A percentile compares a stretch with the other conserved stretches of the same genome.
These are phyloP conservation scores for Asterochloris erici DNA, from an alignment of 139 green algal species.

Conservation along the genomic window DNA sequence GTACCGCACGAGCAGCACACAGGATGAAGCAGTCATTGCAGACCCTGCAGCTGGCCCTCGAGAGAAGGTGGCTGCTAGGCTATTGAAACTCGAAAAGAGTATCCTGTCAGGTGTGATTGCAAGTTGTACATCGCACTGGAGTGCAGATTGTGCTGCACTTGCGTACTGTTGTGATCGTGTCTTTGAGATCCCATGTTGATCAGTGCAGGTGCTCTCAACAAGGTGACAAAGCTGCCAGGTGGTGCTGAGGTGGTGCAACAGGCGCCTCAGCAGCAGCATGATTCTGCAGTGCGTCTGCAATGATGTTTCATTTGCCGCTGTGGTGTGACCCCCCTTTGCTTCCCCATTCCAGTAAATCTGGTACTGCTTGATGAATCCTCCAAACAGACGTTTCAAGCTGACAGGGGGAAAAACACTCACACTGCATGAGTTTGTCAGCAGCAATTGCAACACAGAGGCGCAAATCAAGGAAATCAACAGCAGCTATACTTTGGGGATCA, in stretches of 20 bases:
- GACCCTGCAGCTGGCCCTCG: constrained; percentile 46
- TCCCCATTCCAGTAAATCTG: too few species aligned
- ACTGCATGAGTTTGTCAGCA: too few species aligned
- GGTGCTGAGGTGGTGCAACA: background rate
- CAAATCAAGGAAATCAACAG: too few species aligned
- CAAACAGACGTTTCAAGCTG: too few species aligned
- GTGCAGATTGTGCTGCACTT: background rate
- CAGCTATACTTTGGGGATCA: too few species aligned
- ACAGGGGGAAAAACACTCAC: too few species aligned
- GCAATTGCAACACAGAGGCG: too few species aligned
- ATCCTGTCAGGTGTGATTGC: constrained; percentile 37
- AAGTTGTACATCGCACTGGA: background rate
- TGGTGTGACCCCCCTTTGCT: too few species aligned
- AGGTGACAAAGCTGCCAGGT: constrained; percentile 2
- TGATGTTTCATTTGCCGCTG: too few species aligned
- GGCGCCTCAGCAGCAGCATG: background rate
- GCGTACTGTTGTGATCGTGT: background rate
- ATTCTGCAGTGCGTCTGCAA: too few species aligned
- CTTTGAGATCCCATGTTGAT: background rate
- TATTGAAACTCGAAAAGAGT: constrained; percentile 64
- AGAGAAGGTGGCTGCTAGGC: constrained; percentile 56
- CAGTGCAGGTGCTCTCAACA: background rate
- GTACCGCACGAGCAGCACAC: constrained; percentile 51
- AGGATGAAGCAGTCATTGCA: constrained; percentile 62
- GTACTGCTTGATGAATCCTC: too few species aligned